Percentiles rank a stretch among this genome's conserved stretches.
Conservation (phyloP, 495 filamentous ascomycete species). For the Massariosphaeria phaeospora region DNA sequence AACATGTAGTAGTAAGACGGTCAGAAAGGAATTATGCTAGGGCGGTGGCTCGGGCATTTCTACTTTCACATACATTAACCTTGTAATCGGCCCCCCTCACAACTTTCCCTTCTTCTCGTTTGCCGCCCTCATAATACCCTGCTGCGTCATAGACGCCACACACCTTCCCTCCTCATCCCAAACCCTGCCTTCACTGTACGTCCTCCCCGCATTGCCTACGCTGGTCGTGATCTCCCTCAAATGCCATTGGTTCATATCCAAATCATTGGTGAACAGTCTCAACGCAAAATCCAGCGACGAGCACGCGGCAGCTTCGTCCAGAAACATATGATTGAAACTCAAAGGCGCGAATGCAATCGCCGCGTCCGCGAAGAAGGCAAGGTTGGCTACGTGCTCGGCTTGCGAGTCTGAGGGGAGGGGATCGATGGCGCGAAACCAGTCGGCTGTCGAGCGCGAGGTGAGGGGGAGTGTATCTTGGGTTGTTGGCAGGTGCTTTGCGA, state of each 20-base stretch:
- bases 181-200: constrained; percentile 21
- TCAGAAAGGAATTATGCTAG: too few species aligned
- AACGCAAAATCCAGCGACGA: constrained; percentile 26
- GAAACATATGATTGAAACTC: constrained; percentile 6
- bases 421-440: constrained; percentile 12
- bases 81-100: too few species aligned
- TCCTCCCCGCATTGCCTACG: constrained; percentile 19
- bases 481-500: constrained; percentile 19
- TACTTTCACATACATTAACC: too few species aligned
- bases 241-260: constrained; percentile 20
- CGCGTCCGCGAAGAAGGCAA: constrained; percentile 28
- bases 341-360: constrained; percentile 19
- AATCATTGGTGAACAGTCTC: constrained; percentile 15
- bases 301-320: constrained; percentile 22
- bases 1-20: too few species aligned
- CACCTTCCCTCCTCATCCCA: constrained; percentile 22
- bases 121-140: constrained; percentile 24
- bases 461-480: constrained; percentile 26
- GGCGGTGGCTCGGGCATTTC: too few species aligned
- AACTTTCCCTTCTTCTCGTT: constrained; percentile 2
- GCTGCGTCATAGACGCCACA: constrained; percentile 27
- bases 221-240: constrained; percentile 18
- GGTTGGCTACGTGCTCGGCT: constrained; percentile 7
- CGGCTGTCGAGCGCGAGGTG: constrained; percentile 18
- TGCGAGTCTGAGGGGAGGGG: background rate